These are phyloP conservation scores for Picea engelmannii DNA, from an alignment of 83 land plant genomes.

Conservation along the genomic window DNA sequence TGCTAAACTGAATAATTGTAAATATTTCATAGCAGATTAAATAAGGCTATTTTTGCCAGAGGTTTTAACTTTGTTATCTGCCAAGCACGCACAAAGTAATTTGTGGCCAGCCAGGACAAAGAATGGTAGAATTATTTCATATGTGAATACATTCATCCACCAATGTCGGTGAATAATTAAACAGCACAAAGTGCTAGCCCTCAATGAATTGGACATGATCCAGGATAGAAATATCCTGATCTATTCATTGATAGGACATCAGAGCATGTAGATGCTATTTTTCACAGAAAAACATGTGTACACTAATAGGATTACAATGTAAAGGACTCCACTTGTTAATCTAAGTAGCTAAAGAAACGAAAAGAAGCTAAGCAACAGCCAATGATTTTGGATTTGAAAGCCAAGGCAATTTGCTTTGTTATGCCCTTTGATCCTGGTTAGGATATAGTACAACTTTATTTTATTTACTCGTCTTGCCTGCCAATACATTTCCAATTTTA, in stretches of 20 bases:
- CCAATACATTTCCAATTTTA: not conserved
- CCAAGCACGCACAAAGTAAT: not conserved
- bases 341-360: not conserved
- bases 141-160: not conserved
- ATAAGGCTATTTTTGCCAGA: not conserved
- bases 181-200: not conserved
- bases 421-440: not conserved
- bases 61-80: not conserved
- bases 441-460: not conserved
- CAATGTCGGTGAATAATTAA: not conserved
- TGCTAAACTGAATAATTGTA: not conserved
- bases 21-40: not conserved
- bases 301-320: not conserved
- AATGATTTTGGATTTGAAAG: not conserved
- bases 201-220: not conserved
- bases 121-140: not conserved
- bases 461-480: not conserved
- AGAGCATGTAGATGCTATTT: not conserved
- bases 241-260: not conserved
- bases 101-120: not conserved
- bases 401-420: not conserved
- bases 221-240: not conserved
- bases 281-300: not conserved
- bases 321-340: not conserved
- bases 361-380: not conserved